Conservation (phyloP, 1,284 basidiomycete species). For the Puccinia brachypodii region DNA sequence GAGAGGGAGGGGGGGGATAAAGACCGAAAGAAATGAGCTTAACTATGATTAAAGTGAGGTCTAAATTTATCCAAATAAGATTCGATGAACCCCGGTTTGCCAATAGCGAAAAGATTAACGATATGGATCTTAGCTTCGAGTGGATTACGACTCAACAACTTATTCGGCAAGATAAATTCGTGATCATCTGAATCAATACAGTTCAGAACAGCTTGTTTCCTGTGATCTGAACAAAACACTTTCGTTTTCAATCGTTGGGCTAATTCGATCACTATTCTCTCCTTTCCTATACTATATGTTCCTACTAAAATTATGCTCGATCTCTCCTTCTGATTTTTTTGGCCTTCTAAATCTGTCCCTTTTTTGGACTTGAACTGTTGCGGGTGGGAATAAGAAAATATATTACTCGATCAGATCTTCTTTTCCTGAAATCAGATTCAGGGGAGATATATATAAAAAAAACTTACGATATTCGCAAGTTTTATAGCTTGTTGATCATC, state of each 20-base stretch:
- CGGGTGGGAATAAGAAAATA: not conserved
- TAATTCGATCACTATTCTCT: conserved; percentile 30
- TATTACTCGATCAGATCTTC: not conserved
- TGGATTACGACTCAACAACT: conserved; percentile 1
- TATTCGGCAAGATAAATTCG: not conserved
- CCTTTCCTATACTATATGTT: conserved; percentile 44
- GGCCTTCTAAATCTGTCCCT: not conserved
- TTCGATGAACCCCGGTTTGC: conserved; percentile 17
- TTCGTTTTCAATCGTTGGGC: conserved; percentile 4
- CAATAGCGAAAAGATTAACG: conserved; percentile 21
- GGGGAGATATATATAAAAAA: not conserved
- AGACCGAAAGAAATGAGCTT: too few relatives aligned
- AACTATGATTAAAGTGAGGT: conserved; percentile 24
- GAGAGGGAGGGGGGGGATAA: too few relatives aligned
- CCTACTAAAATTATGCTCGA: conserved; percentile 24
- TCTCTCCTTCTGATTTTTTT: not conserved
- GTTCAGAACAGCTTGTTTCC: conserved; percentile 7
- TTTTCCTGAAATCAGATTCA: not conserved
- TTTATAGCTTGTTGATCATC: not conserved
- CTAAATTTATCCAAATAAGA: conserved; percentile 21
- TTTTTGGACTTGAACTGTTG: not conserved
- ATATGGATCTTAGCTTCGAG: conserved; percentile 37
- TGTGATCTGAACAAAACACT: conserved; percentile 19
- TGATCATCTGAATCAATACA: conserved; percentile 22
- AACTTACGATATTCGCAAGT: not conserved